Base-by-base conservation (phyloP, 495 filamentous ascomycete genomes). In the Staphylotrichum longicolle region DNA sequence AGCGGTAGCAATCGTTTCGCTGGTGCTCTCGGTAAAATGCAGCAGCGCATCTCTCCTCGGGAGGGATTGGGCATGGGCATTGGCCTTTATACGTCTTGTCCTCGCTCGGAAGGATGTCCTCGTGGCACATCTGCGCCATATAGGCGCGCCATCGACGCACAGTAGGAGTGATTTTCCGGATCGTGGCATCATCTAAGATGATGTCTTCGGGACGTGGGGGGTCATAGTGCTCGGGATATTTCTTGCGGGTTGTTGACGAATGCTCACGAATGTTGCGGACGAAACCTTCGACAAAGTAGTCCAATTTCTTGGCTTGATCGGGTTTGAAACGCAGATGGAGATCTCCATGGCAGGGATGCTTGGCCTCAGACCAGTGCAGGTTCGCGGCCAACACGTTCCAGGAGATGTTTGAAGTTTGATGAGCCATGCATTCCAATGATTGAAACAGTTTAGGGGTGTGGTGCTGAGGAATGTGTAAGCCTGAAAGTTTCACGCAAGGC, bases 121-220 rank as follows among this genome's bases (percentile, higher is more conserved):
- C 20, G 6, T 39, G 37, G 6, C 37, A 39, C 37, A 39, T 7
- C 37, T 39, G 30, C 2, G 3, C 9, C 6, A 8, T 44, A 1
- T 9, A 0, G 15, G 53, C 40, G 39, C 20, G 8, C 37, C 15
- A 55, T 7, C 53, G 37, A 39, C 7, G 11, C 3, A 55, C 53
- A 5, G 20, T 44, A 7, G 53, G 53, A 14, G 53, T 44, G 53
- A 55, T 44, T 33, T 55, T 44, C 3, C 53, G 0, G 39, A 55
- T 39, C 4, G 15, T 33, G 27, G 53, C 53, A 33, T 55, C 37
- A 15, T 55, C 53, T n/a, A 55, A 15, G 53, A 55, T 42, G 40
- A 55, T 44, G 0, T 54, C 53, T 11, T 55, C 39, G 10, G 53
- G 27, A 14, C n/a, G 10, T 4, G 53, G 7, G 15, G 53, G 15